phyloP scores from a whole-genome alignment of 179 eudicot genomes.

The Camellia oleifera region DNA sequence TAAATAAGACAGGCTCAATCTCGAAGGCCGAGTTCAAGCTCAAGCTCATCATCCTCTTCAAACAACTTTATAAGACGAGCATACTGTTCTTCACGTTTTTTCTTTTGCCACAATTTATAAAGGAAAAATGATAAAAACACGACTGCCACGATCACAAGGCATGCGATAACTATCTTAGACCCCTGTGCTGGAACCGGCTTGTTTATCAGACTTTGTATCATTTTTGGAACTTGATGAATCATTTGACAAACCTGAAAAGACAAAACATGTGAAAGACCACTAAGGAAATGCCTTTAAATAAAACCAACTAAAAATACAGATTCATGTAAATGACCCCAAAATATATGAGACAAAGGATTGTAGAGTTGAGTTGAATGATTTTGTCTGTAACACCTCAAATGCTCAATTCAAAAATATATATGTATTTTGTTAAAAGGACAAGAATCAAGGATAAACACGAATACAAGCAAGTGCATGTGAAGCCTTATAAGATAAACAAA shows the following conservation, averaged over 20 bases:
- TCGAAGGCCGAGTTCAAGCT: constrained; percentile 84
- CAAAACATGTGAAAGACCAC: background rate
- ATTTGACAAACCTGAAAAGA: constrained; percentile 49
- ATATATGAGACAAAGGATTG: too few relatives aligned
- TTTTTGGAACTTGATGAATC: constrained; percentile 43
- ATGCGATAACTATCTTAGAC: constrained; percentile 44
- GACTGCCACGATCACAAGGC: constrained; percentile 43
- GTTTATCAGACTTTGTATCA: constrained; percentile 26
- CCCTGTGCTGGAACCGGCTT: constrained; percentile 41
- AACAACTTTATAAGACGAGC: constrained; percentile 86
- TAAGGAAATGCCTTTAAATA: background rate
- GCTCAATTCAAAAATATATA: too few relatives aligned
- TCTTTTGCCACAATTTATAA: constrained; percentile 81
- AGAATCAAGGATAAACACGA: too few relatives aligned
- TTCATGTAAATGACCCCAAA: background rate
- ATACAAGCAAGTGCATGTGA: too few relatives aligned
- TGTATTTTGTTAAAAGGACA: too few relatives aligned
- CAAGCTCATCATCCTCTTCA: constrained; percentile 93
- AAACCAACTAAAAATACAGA: background rate
- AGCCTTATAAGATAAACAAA: too few relatives aligned
- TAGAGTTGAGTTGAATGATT: too few relatives aligned
- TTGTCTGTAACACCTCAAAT: too few relatives aligned
- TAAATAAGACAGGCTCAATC: constrained; percentile 41
- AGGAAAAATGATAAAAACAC: constrained; percentile 52
- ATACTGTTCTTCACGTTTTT: constrained; percentile 86